Percentiles rank a stretch among this genome's conserved stretches.
phyloP scores from a whole-genome alignment of 1,284 basidiomycete genomes.

The Moesziomyces globuligerus region DNA sequence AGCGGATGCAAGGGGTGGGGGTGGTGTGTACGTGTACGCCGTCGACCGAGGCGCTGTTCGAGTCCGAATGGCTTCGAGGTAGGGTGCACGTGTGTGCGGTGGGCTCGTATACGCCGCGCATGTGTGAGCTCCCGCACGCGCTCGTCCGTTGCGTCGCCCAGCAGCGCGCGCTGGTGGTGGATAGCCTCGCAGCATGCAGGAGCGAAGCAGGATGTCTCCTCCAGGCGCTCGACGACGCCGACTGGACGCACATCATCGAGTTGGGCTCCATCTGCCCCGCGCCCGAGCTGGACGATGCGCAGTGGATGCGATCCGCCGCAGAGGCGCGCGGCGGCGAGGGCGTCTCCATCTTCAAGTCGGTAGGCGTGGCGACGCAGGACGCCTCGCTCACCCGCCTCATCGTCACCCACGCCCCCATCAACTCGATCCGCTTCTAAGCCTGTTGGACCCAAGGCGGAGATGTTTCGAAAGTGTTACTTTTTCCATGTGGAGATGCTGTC shows the following conservation, averaged over 20 bases:
- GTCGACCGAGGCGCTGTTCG: slow-evolving; percentile 7
- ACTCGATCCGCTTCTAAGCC: too few species aligned
- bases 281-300: background rate
- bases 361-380: slow-evolving; percentile 41
- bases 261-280: background rate
- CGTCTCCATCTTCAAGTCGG: slow-evolving; percentile 32
- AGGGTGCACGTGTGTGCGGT: slow-evolving; percentile 16
- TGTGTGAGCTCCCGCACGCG: slow-evolving; percentile 20
- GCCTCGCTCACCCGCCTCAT: slow-evolving; percentile 17
- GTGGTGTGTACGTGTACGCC: slow-evolving; percentile 40
- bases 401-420: too few species aligned
- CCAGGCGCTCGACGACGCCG: background rate
- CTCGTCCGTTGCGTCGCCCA: background rate
- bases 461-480: too few species aligned
- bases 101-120: slow-evolving; percentile 26
- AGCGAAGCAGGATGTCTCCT: slow-evolving; percentile 32
- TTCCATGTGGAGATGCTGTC: too few species aligned
- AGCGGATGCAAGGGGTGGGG: background rate
- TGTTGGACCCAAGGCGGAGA: too few species aligned
- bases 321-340: background rate
- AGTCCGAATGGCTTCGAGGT: background rate
- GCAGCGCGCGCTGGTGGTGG: slow-evolving; percentile 7
- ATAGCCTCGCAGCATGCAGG: slow-evolving; percentile 16
- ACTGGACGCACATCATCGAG: background rate
- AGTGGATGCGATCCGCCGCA: slow-evolving; percentile 3